Base-by-base conservation (phyloP, 768 basidiomycete species). In the Cystofilobasidium bisporidii region DNA sequence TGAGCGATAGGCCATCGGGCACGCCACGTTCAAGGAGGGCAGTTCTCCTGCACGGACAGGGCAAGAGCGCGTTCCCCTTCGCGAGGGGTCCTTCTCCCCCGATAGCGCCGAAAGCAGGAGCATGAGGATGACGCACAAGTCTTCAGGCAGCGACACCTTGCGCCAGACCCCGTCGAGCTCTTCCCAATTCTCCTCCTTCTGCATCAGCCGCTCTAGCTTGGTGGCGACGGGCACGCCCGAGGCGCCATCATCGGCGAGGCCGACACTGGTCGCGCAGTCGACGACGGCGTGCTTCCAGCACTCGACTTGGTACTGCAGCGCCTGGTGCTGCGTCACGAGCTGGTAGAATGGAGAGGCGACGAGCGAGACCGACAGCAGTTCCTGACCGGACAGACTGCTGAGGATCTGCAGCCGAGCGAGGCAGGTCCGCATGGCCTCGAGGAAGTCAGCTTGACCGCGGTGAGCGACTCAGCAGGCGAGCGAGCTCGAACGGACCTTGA, bases 111-210 rank as follows among this genome's bases (percentile, higher is more conserved):
- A 30, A 20, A 14, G 24, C 12, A 59, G 24, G 40, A 18, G 10
- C 5, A 30, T 26, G 40, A 57, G 6, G 14, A 9, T 30, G 56
- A 57, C 41, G 32, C 24, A 36, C 41, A 36, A 41, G 28, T 38
- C 58, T 12, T 60, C n/a, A 10, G 9, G 58, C 14, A 36, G 33
- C 41, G n/a, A 33, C 5, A 36, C 8, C 24, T 24, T 36, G 17
- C 28, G 11, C 41, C 58, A 36, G 10, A 15, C 32, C 32, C 33
- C 36, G n/a, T 24, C 28, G 8, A 36, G 28, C 32, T 32, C 33
- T 33, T 60, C 58, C 58, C 58, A 60, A 33, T 38, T 38, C 30
- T 41, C 36, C 58, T 60, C 33, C 20, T 17, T 36, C 32, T 60
- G 10, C 26, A 24, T 5, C 33, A 60, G 58, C 41, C 58, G 20